Evolutionary conservation across 1,284 basidiomycete species (phyloP), one percentile per base, ranked within the genome.

Genomic region (Stereum hirsutum): DNA sequence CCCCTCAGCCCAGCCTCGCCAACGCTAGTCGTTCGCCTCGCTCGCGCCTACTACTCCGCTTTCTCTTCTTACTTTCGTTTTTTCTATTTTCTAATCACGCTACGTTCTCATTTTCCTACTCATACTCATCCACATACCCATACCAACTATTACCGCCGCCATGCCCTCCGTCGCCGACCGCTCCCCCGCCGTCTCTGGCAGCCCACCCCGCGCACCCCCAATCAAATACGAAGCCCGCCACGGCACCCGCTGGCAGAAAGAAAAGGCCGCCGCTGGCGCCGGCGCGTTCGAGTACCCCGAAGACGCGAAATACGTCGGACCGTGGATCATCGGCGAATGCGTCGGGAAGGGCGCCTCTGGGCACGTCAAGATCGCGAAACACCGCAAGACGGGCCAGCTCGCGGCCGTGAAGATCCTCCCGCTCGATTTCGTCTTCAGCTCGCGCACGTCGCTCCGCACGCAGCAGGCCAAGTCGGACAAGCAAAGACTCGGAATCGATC

Each of bases 351-450:
- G 94, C 38, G 89, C 90, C 33, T 89, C 86, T 52, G 93, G 91
- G 60, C 90, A 93, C 44, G 95, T 99, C 58, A 93, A 94, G 65
- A 88, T 98, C 53, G 96, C 92, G 17, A 82, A 82, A 53, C 95
- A 99, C 61, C 76, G 78, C 23, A 71, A 76, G 41, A 95, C 95
- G 2, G 89, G 89, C 25, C 87, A 96, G 64, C 85, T 90, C 57
- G 96, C 96, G 27, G 96, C 96, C 1, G 85, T 99, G 64, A 99
- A 99, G 69, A 98, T 99, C 54, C 84, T 99, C 24, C 94, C 95
- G 19, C 78, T 95, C 45, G 83, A 89, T 40, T 76, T 90, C 28
- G 74, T 93, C 48, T 70, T 89, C 55, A 79, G 74, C 53, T 90
- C 89, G 39, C 77, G 89, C 25, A 74, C 79, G 48, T 87, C 86